These are phyloP conservation scores for Linum usitatissimum DNA, from an alignment of 345 rosid genomes.

Conservation along the genomic window DNA sequence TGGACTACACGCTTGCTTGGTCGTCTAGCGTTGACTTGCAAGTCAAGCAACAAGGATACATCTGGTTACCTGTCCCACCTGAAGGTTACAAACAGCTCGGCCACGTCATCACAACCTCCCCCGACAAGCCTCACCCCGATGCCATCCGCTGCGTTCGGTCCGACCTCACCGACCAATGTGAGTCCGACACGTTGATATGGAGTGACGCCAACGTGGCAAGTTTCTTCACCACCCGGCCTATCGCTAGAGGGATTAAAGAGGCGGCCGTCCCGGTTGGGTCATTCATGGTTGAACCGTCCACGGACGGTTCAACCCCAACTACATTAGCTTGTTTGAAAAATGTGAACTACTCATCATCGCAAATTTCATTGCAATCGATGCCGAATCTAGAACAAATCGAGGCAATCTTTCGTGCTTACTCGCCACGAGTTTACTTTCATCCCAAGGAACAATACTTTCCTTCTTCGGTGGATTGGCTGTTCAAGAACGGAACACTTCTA, in stretches of 20 bases:
- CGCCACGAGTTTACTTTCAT: conserved; percentile 61
- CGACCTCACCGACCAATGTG: conserved; percentile 51
- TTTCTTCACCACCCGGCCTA: conserved; percentile 35
- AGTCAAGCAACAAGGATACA: conserved; percentile 55
- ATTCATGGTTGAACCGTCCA: conserved; percentile 29
- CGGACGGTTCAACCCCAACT: conserved; percentile 6
- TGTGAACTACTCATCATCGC: conserved; percentile 9
- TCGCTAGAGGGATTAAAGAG: conserved; percentile 24
- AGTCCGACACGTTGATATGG: conserved; percentile 51
- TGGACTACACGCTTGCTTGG: conserved; percentile 68
- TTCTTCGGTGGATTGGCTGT: conserved; percentile 64
- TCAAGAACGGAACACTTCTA: conserved; percentile 51
- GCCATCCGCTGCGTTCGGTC: conserved; percentile 56
- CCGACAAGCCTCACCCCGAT: conserved; percentile 54
- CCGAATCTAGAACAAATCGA: conserved; percentile 45
- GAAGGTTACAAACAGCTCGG: conserved; percentile 64
- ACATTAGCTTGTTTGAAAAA: conserved; percentile 53
- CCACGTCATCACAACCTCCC: conserved; percentile 41
- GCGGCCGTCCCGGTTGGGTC: conserved; percentile 56
- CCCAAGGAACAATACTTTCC: conserved; percentile 63
- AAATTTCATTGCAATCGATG: conserved; percentile 33
- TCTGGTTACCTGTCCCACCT: conserved; percentile 68
- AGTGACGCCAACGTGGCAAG: conserved; percentile 27
- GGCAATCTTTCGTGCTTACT: conserved; percentile 35
- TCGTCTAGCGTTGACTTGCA: conserved; percentile 46